These are phyloP conservation scores for Knufia petricola DNA, from an alignment of 2,329 filamentous ascomycete species.

Conservation along the genomic window DNA sequence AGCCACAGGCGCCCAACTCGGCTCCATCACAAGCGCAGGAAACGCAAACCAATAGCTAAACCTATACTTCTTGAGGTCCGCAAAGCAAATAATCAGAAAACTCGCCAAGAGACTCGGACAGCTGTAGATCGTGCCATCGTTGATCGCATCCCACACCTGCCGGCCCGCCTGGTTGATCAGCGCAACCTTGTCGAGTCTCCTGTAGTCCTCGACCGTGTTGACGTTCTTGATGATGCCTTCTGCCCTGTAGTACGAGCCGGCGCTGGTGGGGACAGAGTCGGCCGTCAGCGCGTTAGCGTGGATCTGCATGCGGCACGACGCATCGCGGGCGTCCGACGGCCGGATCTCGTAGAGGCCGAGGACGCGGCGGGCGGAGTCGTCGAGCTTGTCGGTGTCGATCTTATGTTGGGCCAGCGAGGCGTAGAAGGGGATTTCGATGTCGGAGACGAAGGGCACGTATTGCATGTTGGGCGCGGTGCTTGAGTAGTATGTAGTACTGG, in stretches of 20 bases:
- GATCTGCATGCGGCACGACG: constrained; percentile 83
- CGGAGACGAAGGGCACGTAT: constrained; percentile 84
- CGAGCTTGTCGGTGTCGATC: constrained; percentile 92
- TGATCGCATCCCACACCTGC: constrained; percentile 96
- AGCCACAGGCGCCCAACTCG: constrained; percentile 59
- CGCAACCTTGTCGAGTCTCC: constrained; percentile 65
- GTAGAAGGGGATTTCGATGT: constrained; percentile 94
- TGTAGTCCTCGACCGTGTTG: constrained; percentile 92
- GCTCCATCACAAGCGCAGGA: constrained; percentile 82
- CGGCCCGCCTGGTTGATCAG: constrained; percentile 70
- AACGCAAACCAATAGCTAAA: constrained; percentile 99
- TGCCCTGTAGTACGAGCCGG: constrained; percentile 54
- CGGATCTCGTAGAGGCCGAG: constrained; percentile 84
- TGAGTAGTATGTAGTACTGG: no score
- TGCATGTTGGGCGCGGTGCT: constrained; percentile 38
- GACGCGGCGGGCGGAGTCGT: constrained; percentile 80
- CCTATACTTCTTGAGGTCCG: constrained; percentile 92
- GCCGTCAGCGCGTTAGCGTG: constrained; percentile 76
- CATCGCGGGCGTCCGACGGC: constrained; percentile 57
- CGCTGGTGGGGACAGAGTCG: constrained; percentile 49
- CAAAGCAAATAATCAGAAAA: constrained; percentile 82
- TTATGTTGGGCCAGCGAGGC: constrained; percentile 84
- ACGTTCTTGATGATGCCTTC: constrained; percentile 94
- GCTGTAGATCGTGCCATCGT: constrained; percentile 91
- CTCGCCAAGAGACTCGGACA: constrained; percentile 84